A percentile compares a stretch with the other conserved stretches of the same genome.
phyloP scores from a whole-genome alignment of 495 filamentous ascomycete species.

The Tuber brumale region DNA sequence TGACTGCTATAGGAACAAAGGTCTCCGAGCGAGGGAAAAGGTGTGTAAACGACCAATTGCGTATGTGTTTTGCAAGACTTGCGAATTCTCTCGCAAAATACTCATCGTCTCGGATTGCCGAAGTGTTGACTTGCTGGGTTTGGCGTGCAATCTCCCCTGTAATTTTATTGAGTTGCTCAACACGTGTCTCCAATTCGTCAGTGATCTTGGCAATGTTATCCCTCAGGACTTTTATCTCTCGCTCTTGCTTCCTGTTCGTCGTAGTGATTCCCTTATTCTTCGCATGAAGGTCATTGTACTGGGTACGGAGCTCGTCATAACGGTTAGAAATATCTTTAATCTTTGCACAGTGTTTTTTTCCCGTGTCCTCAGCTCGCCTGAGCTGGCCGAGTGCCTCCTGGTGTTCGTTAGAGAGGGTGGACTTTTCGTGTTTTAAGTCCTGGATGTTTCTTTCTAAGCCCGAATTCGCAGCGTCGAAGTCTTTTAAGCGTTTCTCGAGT shows the following conservation, averaged over 20 bases:
- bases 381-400: neutral
- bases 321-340: rapidly evolving
- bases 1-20: neutral
- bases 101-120: slow-evolving; percentile 15
- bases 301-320: neutral
- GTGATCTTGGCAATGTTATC: neutral
- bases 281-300: neutral
- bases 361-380: neutral
- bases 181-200: neutral
- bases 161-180: neutral
- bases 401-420: neutral
- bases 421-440: neutral
- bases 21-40: neutral
- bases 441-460: neutral
- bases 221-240: neutral
- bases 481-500: neutral
- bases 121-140: neutral
- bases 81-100: slow-evolving; percentile 21
- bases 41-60: slow-evolving; percentile 17
- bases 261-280: neutral
- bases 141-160: neutral
- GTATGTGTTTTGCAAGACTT: slow-evolving; percentile 10
- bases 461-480: too few relatives aligned
- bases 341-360: neutral
- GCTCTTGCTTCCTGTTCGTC: neutral